Conservation (phyloP, 306 rosid species). For the Pachyrhizus erosus region DNA sequence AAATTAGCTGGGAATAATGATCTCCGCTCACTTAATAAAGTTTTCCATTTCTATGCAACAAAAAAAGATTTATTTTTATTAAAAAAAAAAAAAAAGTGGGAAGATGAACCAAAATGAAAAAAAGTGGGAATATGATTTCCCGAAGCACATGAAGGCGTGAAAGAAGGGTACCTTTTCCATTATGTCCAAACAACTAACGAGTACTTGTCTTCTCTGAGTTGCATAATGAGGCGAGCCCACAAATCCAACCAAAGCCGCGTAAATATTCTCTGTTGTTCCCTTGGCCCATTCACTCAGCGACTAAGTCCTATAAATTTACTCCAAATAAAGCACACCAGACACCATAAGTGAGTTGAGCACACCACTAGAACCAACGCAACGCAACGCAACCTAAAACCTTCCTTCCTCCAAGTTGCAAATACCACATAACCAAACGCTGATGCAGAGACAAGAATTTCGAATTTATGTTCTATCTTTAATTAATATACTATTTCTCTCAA, state of each 20-base stretch:
- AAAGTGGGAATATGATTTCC: no score
- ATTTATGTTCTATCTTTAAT: not conserved
- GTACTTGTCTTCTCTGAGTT: not conserved
- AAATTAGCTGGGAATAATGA: no score
- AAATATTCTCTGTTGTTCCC: constrained; percentile 7
- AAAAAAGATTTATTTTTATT: no score
- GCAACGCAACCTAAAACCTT: not conserved
- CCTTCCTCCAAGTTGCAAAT: not conserved
- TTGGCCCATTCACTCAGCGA: not conserved
- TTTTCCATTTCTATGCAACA: no score
- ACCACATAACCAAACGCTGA: not conserved
- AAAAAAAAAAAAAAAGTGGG: no score
- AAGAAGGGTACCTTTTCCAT: not conserved
- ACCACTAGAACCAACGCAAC: not conserved
- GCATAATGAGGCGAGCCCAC: constrained; percentile 34
- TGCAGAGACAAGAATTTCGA: not conserved
- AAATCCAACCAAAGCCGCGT: constrained; percentile 33
- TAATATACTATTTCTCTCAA: not conserved
- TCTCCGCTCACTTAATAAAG: no score
- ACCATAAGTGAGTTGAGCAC: not conserved
- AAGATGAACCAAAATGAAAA: no score
- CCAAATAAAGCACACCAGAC: not conserved
- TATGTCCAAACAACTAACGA: not conserved
- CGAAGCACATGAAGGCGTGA: not conserved
- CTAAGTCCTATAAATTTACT: not conserved